Percentiles rank a stretch among this genome's conserved stretches.
phyloP scores from a whole-genome alignment of 164 flowering plant species.

The Paratinospora sagittata region DNA sequence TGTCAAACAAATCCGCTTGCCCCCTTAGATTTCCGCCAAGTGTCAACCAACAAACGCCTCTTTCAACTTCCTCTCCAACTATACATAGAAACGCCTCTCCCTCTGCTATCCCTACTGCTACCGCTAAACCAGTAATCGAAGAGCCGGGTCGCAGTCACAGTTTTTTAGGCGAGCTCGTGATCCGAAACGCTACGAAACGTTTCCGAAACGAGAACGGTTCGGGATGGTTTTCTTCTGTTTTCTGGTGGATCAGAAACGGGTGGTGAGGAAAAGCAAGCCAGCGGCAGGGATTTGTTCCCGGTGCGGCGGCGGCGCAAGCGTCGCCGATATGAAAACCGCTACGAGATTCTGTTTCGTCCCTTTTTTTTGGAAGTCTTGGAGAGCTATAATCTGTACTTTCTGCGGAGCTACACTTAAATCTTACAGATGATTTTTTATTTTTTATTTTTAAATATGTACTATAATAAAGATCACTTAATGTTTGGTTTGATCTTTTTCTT shows the following conservation, averaged over 20 bases:
- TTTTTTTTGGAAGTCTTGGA: constrained; percentile 66
- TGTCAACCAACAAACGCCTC: neutral
- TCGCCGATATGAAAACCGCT: constrained; percentile 71
- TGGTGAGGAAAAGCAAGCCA: constrained; percentile 55
- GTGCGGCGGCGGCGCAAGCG: constrained; percentile 76
- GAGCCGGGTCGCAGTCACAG: too few species aligned
- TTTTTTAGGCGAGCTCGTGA: too few species aligned
- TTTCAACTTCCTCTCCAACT: neutral
- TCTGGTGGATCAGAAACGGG: constrained; percentile 65
- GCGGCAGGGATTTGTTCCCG: constrained; percentile 76
- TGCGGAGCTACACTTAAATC: constrained; percentile 72
- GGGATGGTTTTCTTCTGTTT: constrained; percentile 73
- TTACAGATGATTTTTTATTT: constrained; percentile 39
- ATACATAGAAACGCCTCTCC: neutral
- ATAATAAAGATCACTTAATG: too few species aligned
- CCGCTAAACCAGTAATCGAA: too few species aligned
- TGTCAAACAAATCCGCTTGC: neutral
- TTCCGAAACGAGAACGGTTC: neutral
- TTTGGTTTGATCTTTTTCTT: too few species aligned
- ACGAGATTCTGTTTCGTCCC: constrained; percentile 74
- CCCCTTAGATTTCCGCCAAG: neutral
- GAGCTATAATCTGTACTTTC: constrained; percentile 68
- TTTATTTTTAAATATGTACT: too few species aligned
- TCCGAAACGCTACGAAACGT: neutral
- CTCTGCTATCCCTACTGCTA: too few species aligned